These are phyloP conservation scores for Ogataea philodendri DNA, from an alignment of 805 yeast genomes.

Conservation along the genomic window DNA sequence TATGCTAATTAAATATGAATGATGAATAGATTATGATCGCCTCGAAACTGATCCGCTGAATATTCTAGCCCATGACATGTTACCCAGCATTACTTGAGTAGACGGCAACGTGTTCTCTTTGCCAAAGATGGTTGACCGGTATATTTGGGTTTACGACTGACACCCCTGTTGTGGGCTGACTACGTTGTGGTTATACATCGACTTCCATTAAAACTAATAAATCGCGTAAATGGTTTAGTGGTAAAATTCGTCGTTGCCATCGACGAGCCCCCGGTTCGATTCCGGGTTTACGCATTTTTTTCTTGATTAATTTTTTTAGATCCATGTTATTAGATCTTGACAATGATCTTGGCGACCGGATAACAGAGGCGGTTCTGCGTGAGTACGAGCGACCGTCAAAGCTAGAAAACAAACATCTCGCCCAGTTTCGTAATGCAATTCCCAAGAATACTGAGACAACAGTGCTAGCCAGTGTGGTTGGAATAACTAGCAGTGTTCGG, in stretches of 20 bases:
- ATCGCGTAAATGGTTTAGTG: slow-evolving; percentile 27
- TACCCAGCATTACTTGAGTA: too few relatives aligned
- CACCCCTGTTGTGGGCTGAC: too few relatives aligned
- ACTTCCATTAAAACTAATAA: neutral
- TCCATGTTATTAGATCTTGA: slow-evolving; percentile 1
- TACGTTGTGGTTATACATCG: neutral
- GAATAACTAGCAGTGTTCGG: slow-evolving; percentile 25
- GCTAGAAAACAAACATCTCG: slow-evolving; percentile 10
- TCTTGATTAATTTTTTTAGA: slow-evolving; percentile 3
- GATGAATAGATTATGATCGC: neutral
- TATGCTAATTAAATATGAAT: neutral
- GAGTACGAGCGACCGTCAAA: slow-evolving; percentile 17
- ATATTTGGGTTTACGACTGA: too few relatives aligned
- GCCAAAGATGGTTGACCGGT: too few relatives aligned
- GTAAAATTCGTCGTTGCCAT: slow-evolving; percentile 29
- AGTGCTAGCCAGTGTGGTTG: slow-evolving; percentile 71
- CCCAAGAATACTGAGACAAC: slow-evolving; percentile 85
- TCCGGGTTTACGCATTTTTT: slow-evolving; percentile 27
- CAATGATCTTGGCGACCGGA: slow-evolving; percentile 17
- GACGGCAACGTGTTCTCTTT: too few relatives aligned
- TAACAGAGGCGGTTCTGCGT: slow-evolving; percentile 15
- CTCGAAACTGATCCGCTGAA: too few relatives aligned
- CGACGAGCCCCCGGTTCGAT: slow-evolving; percentile 30
- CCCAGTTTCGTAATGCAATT: slow-evolving; percentile 32
- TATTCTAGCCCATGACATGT: too few relatives aligned